A percentile compares a stretch with the other conserved stretches of the same genome.
These are phyloP conservation scores for Schizopora paradoxa DNA, from an alignment of 1,284 basidiomycete genomes.

Conservation along the genomic window DNA sequence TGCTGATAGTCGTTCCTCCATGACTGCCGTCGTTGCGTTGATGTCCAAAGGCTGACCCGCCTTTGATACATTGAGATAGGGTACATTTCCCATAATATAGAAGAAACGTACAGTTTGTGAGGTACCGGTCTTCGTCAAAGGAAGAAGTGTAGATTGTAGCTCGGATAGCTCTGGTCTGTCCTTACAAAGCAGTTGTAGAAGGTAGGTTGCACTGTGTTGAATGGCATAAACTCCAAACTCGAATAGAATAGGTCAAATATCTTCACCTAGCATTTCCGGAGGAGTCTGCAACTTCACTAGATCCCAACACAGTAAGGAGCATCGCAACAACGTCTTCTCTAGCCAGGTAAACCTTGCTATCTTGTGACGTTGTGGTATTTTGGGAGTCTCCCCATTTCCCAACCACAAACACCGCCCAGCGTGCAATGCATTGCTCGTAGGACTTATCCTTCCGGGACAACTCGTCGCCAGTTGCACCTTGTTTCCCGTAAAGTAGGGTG, in stretches of 20 bases:
- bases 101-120: too few relatives aligned
- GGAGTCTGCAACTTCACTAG: conserved; percentile 24
- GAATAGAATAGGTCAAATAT: conserved; percentile 18
- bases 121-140: conserved; percentile 6
- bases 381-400: conserved; percentile 33
- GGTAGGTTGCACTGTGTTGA: conserved; percentile 30
- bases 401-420: conserved; percentile 61
- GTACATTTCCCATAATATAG: too few relatives aligned
- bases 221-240: neutral
- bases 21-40: too few relatives aligned
- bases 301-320: conserved; percentile 46
- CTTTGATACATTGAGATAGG: too few relatives aligned
- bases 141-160: conserved; percentile 24
- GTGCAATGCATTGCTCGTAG: conserved; percentile 54
- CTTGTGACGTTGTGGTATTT: conserved; percentile 24
- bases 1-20: too few relatives aligned
- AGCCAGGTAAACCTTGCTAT: conserved; percentile 29
- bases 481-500: conserved; percentile 31
- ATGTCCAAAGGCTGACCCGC: too few relatives aligned
- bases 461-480: conserved; percentile 1
- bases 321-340: conserved; percentile 38
- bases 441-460: conserved; percentile 31
- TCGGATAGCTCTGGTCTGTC: conserved; percentile 33
- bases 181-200: conserved; percentile 37
- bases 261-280: conserved; percentile 35